Base-by-base conservation (phyloP, 1,284 basidiomycete genomes). In the Irpex sp. region DNA sequence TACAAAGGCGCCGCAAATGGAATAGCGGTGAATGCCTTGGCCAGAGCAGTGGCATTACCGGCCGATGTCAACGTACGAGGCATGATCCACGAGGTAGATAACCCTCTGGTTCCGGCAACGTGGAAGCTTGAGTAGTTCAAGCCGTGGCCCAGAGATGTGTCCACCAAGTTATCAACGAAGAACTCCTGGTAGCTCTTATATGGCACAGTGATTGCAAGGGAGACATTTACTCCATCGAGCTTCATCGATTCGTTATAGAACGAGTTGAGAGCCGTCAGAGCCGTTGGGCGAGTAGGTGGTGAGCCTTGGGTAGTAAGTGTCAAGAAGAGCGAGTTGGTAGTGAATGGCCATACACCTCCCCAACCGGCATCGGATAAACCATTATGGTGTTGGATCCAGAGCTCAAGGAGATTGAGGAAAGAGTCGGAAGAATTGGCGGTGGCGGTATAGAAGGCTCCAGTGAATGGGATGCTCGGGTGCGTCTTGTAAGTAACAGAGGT, bases 401-500 rank as follows among this genome's bases (percentile, higher is more conserved):
- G 70, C 7, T 66, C 57, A 61, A 70, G 60, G 5, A 66, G 64
- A 8, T 61, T 52, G 3, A 38, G 21, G 36, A 69, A 57, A 1
- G 59, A 13, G 5, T n/a, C 19, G 8, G 49, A 17, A 8, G 59
- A 47, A 57, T 66, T 66, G 54, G 69, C 62, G 3, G 66, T 77
- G n/a, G 72, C 73, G 2, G 62, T 52, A 61, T 71, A 69, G 13
- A 55, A 6, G 11, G 63, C 74, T 5, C 61, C 19, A 34, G 70
- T 70, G 54, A 77, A 52, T 1, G 79, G 76, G 72, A 61, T n/a
- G 4, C 64, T 47, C 0, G 76, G 75, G 54, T 78, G 77, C 0
- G 79, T 77, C 15, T 68, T 67, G 69, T 78, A 78, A 0, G 78
- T 80, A n/a, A 77, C 76, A 8, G 49, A 51, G 5, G 49, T 51